A percentile compares a stretch with the other conserved stretches of the same genome.
phyloP scores from a whole-genome alignment of 805 yeast species.

The Cyberlindnera maritima region DNA sequence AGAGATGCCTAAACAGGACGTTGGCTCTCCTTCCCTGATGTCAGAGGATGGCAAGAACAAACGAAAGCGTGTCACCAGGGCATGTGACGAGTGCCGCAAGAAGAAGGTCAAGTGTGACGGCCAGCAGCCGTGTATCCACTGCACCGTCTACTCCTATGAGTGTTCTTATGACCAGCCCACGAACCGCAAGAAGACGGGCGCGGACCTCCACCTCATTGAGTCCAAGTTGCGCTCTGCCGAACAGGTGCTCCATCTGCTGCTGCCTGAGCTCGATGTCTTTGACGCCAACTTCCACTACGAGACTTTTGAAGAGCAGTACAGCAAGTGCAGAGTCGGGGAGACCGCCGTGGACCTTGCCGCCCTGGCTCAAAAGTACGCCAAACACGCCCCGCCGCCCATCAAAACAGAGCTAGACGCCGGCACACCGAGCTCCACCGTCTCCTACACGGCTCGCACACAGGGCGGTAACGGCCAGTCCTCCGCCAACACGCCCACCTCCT shows the following conservation, averaged over 20 bases:
- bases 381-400: constrained; percentile 5
- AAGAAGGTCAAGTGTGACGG: constrained; percentile 83
- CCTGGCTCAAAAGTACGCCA: constrained; percentile 13
- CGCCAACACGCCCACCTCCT: neutral
- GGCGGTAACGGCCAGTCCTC: neutral
- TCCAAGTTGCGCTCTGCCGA: constrained; percentile 35
- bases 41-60: constrained; percentile 29
- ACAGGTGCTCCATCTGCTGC: constrained; percentile 31
- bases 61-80: constrained; percentile 65
- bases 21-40: constrained; percentile 9
- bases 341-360: constrained; percentile 7
- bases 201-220: constrained; percentile 33
- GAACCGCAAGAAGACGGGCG: constrained; percentile 41
- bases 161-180: constrained; percentile 74
- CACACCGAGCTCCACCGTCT: constrained; percentile 9
- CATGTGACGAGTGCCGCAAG: constrained; percentile 73
- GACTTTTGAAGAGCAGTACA: constrained; percentile 21
- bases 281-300: constrained; percentile 29
- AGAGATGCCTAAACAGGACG: constrained; percentile 7
- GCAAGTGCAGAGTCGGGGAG: neutral
- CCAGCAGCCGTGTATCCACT: constrained; percentile 72
- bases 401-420: constrained; percentile 6
- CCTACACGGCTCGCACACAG: neutral
- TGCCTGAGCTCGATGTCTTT: constrained; percentile 40
- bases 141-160: constrained; percentile 75